Base-by-base conservation (phyloP, 768 basidiomycete genomes). In the Gloeophyllum trabeum region DNA sequence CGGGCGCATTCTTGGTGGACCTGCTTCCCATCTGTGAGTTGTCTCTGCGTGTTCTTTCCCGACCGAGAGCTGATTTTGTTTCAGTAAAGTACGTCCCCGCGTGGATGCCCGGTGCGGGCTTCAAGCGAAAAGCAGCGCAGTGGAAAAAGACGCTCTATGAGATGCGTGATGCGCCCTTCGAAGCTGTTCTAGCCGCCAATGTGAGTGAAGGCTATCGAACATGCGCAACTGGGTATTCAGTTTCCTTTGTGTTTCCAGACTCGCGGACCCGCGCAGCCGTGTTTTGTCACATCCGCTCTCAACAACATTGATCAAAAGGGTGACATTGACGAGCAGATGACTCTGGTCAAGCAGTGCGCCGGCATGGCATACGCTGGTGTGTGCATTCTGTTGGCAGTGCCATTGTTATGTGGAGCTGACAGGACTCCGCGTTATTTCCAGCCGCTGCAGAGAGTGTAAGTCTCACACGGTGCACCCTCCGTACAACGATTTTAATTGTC, bases 21-120 rank as follows among this genome's bases (percentile, higher is more conserved):
- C 16, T 23, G 12, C 43, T 47, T 24, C 46, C 46, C 3, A 45
- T 47, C 24, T 25, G 46, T 47, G 18, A 14, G 44, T 45, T 10
- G 6, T 38, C 20, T 7, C 36, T 38, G 36, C 20, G 18, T 38
- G 7, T 7, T 21, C 10, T 21, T 21, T 37, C 34, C 19, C n/a
- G 19, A 24, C 3, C 5, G 4, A 26, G 6, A 7, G 13, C 7
- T 20, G 7, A 40, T 25, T 7, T 21, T 4, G 16, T 19, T 10
- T 4, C 25, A 51, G 50, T 51, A 24, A 43, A 43, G 28, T 43
- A 51, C 30, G 20, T 51, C 13, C 50, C 50, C 5, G 36, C 30
- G 2, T 51, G 50, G 50, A 39, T 51, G 21, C 50, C 50, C 12
- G 49, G 49, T 6, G 48, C 49, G 12, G 42, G 38, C 4, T 51